Base-by-base conservation (phyloP, 352 stramenopile genomes). In the Pythium insidiosum region DNA sequence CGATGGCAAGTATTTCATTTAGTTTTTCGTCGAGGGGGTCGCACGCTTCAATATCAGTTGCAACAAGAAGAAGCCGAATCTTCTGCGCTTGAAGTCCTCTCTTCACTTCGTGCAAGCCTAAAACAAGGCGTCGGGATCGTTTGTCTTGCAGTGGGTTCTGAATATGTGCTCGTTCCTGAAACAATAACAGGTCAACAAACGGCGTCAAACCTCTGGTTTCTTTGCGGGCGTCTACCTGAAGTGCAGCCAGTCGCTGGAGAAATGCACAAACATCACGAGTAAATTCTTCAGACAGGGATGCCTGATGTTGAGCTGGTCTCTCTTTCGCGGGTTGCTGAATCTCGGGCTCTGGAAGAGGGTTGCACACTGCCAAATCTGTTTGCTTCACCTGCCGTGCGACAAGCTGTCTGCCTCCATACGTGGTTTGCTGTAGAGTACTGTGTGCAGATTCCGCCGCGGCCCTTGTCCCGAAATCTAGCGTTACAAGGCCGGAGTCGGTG, bases 101-200 rank as follows among this genome's bases (percentile, higher is more conserved):
- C 19, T 83, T 65, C 31, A 97, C 88, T 62, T 98, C 92, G 28
- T 93, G 66, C 12, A 98, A 59, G 0, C 94, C 94, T 39, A 97
- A 85, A 0, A 98, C 89, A 2, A 98, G 45, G 11, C 84, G 75
- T 2, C 79, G 57, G 15, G 71, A 77, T 15, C 67, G 63, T n/a
- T 75, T 81, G 37, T 83, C 69, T 23, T 88, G 79, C 5, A 62
- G 31, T 0, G 79, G 70, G 19, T 85, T 82, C 33, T 80, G 72
- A 15, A 68, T 28, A 33, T 89, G 68, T 0, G 70, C 63, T 7
- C 83, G 72, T 33, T 94, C 80, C 78, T 94, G 19, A 6, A 40
- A 25, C 16, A 35, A 13, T 15, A n/a, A n/a, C n/a, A n/a, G n/a
- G n/a, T n/a, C n/a, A n/a, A n/a, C n/a, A n/a, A n/a, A n/a, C n/a